Percentiles rank a stretch among this genome's conserved stretches.
Evolutionary conservation across 2,329 filamentous ascomycete genomes (phyloP).

Genomic region (Aspergillus fumigatus): DNA sequence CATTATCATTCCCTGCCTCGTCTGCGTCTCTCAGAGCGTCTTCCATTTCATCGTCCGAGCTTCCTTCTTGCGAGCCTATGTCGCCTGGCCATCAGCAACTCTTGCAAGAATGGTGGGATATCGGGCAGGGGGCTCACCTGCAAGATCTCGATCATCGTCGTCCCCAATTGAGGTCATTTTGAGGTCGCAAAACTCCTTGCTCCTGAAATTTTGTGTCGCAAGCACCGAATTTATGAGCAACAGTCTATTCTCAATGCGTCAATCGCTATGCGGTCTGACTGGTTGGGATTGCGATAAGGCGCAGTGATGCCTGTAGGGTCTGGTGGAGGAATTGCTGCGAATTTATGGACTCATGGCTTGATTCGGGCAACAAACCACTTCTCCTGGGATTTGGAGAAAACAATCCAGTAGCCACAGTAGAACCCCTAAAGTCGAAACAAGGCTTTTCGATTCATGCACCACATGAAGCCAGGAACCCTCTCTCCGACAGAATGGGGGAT

Average conservation of each 20-base stretch:
- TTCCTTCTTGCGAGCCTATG: conserved; percentile 46
- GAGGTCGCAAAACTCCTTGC: neutral
- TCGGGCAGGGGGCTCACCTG: conserved; percentile 23
- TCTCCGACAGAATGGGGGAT: neutral
- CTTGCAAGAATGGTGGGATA: neutral
- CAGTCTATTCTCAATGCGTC: neutral
- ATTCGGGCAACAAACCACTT: neutral
- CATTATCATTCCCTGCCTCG: conserved; percentile 36
- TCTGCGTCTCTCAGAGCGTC: conserved; percentile 43
- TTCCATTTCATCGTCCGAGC: conserved; percentile 46
- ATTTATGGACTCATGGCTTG: neutral
- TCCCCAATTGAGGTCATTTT: conserved; percentile 34
- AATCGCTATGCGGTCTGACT: neutral
- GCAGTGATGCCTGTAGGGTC: neutral
- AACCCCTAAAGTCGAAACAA: neutral
- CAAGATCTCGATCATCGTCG: conserved; percentile 41
- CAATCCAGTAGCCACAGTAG: neutral
- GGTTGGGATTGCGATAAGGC: neutral
- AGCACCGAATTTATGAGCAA: neutral
- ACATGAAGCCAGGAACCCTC: neutral
- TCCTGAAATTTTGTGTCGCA: neutral
- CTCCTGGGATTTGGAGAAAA: neutral
- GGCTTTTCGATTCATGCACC: neutral
- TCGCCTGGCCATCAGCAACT: conserved; percentile 7
- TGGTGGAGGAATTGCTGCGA: neutral